Conservation (phyloP, 768 basidiomycete species). For the Leucosporidium scottii region DNA sequence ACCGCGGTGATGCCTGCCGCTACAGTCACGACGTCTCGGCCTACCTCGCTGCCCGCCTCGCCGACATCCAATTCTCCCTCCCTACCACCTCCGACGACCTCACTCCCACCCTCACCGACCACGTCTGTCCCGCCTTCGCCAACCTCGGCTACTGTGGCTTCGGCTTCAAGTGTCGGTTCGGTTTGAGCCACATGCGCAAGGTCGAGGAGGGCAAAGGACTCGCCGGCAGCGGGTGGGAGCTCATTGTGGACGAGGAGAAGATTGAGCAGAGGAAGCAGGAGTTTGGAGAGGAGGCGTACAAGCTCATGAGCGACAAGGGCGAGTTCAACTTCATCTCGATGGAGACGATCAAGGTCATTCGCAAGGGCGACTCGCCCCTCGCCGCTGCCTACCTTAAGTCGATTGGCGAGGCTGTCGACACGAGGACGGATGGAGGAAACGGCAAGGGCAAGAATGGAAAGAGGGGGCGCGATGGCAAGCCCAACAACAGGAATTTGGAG, state of each 20-base stretch:
- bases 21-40: constrained; percentile 67
- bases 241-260: constrained; percentile 56
- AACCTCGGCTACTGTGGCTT: constrained; percentile 68
- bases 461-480: not conserved
- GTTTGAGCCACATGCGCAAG: constrained; percentile 63
- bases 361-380: constrained; percentile 29
- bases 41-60: constrained; percentile 69
- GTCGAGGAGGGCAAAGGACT: constrained; percentile 46
- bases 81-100: constrained; percentile 46
- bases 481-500: not conserved
- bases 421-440: constrained; percentile 13
- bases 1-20: constrained; percentile 53
- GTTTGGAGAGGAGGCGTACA: constrained; percentile 62
- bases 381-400: constrained; percentile 15
- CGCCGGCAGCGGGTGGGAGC: constrained; percentile 39
- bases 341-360: constrained; percentile 8
- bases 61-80: constrained; percentile 60
- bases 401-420: constrained; percentile 31
- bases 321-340: constrained; percentile 18
- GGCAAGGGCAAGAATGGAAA: not conserved
- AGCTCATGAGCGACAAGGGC: constrained; percentile 48
- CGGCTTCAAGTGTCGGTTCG: constrained; percentile 86
- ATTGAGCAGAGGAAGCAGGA: constrained; percentile 48
- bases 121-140: constrained; percentile 60
- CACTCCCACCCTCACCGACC: constrained; percentile 45